Percentiles rank a stretch among this genome's conserved stretches.
Conservation (phyloP, 306 rosid genomes). For the Canavalia ensiformis region DNA sequence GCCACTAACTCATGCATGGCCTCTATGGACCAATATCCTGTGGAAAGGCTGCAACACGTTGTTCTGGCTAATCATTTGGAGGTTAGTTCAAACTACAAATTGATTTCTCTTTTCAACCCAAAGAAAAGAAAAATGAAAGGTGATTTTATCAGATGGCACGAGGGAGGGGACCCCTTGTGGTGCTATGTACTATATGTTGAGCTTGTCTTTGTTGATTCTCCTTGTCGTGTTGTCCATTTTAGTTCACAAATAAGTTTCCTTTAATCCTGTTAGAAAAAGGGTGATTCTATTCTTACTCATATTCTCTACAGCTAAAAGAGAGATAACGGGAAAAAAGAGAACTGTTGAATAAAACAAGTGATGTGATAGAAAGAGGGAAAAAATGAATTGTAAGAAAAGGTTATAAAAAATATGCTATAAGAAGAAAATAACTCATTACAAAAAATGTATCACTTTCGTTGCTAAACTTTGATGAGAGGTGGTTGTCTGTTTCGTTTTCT, state of each 20-base stretch:
- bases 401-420: too few species aligned
- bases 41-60: constrained; percentile 23
- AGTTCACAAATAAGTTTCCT: not conserved
- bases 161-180: constrained; percentile 10
- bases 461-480: not conserved
- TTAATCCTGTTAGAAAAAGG: too few species aligned
- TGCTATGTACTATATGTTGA: not conserved
- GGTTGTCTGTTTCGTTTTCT: constrained; percentile 19
- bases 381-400: too few species aligned
- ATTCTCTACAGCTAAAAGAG: too few species aligned
- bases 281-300: too few species aligned
- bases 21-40: constrained; percentile 16
- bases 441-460: not conserved
- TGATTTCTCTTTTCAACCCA: not conserved
- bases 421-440: not conserved
- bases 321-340: too few species aligned
- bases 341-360: too few species aligned
- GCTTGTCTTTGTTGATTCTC: constrained; percentile 23
- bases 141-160: constrained; percentile 23
- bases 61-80: constrained; percentile 17
- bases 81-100: constrained; percentile 3
- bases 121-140: constrained; percentile 17
- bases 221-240: constrained; percentile 15
- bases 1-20: constrained; percentile 24
- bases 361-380: too few species aligned